These are phyloP conservation scores for Acacia melanoxylon DNA, from an alignment of 306 rosid genomes.

Conservation along the genomic window DNA sequence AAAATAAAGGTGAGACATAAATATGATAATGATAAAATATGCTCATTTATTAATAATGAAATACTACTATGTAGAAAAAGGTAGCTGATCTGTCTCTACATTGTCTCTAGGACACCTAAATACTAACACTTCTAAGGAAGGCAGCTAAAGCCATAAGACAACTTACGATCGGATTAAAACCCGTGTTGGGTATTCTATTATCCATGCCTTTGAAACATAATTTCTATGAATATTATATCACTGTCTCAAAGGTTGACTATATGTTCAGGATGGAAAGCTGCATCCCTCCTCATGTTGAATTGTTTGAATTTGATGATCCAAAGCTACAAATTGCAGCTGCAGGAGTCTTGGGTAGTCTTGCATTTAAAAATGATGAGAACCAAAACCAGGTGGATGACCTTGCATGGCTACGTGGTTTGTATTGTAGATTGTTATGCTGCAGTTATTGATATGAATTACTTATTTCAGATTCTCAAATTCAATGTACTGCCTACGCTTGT, in stretches of 20 bases:
- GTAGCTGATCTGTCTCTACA: too few relatives aligned
- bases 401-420: background rate
- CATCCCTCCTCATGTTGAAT: conserved; percentile 66
- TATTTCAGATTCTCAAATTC: conserved; percentile 61
- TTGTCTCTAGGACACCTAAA: too few relatives aligned
- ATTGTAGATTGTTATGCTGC: background rate
- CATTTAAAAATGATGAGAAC: conserved; percentile 61
- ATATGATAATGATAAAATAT: too few relatives aligned
- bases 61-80: too few relatives aligned
- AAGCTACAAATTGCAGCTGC: conserved; percentile 72
- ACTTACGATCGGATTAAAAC: conserved; percentile 59
- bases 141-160: conserved; percentile 57
- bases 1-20: too few relatives aligned
- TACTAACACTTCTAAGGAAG: conserved; percentile 53
- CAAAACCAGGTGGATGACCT: conserved; percentile 49
- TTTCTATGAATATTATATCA: background rate
- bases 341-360: conserved; percentile 56
- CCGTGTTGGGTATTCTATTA: conserved; percentile 48
- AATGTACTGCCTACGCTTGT: conserved; percentile 64
- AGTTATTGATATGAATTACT: conserved; percentile 27
- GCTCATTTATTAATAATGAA: too few relatives aligned
- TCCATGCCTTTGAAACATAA: background rate
- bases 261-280: conserved; percentile 64
- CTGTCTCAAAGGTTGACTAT: background rate
- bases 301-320: conserved; percentile 51